Evolutionary conservation across 2,329 filamentous ascomycete genomes (phyloP).

Genomic region (Epichloe bromicola): DNA sequence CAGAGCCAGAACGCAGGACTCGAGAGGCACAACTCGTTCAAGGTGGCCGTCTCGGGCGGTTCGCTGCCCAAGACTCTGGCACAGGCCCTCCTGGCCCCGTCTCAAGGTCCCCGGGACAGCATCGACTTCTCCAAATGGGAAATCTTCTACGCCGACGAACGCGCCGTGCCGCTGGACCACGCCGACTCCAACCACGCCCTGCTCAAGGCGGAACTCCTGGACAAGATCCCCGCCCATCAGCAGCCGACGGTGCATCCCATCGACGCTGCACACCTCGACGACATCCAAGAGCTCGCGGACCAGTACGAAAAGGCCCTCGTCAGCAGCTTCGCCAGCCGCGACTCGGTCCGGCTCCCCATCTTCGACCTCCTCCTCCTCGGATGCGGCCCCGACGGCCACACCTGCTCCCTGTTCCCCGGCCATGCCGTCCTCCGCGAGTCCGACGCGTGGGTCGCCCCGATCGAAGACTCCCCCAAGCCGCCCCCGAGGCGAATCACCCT

Average conservation of each 20-base stretch:
- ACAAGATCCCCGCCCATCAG: constrained; percentile 63
- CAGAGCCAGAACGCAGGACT: constrained; percentile 70
- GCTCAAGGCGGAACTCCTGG: constrained; percentile 73
- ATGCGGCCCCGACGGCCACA: constrained; percentile 92
- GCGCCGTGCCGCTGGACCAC: constrained; percentile 83
- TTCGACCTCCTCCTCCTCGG: constrained; percentile 91
- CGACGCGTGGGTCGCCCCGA: constrained; percentile 83
- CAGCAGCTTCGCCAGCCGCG: constrained; percentile 73
- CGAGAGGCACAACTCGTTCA: constrained; percentile 70
- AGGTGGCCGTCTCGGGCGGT: constrained; percentile 85
- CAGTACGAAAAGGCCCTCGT: constrained; percentile 85
- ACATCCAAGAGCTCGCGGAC: constrained; percentile 86
- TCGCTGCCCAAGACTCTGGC: constrained; percentile 83
- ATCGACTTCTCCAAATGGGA: constrained; percentile 83
- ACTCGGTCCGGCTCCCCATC: constrained; percentile 86
- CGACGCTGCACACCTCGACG: constrained; percentile 49
- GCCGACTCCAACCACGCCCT: constrained; percentile 89
- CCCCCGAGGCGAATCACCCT: constrained; percentile 84
- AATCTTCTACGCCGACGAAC: constrained; percentile 97
- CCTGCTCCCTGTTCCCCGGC: constrained; percentile 88
- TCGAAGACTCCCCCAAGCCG: constrained; percentile 94
- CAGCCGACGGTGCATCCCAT: constrained; percentile 69
- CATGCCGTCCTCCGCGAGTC: constrained; percentile 77
- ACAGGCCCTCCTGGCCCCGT: constrained; percentile 58
- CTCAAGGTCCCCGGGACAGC: constrained; percentile 41